Evolutionary conservation across 2,329 filamentous ascomycete genomes (phyloP).

Genomic region (Paecilomyces sp.): DNA sequence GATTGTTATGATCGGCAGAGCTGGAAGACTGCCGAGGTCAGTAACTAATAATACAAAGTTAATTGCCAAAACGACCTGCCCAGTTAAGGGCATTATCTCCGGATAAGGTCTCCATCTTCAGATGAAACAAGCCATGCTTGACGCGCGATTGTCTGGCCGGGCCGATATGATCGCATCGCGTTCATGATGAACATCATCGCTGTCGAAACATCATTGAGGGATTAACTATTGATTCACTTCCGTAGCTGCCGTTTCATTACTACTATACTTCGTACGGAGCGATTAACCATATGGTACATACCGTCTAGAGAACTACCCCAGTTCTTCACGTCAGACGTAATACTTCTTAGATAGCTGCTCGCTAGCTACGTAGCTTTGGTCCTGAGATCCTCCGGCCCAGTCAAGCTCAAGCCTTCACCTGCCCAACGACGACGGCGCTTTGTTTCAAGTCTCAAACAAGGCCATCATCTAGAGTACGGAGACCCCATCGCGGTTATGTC

Average conservation of each 20-base stretch:
- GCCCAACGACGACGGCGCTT: neutral
- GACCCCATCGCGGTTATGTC: too few relatives aligned
- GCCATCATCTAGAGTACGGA: too few relatives aligned
- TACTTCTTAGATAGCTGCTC: too few relatives aligned
- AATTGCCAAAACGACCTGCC: neutral
- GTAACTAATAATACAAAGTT: neutral
- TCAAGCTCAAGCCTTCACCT: neutral
- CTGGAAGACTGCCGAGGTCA: neutral
- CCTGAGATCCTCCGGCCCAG: neutral
- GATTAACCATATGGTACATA: too few relatives aligned
- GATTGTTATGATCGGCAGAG: neutral
- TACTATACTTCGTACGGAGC: neutral
- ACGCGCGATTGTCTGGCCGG: neutral
- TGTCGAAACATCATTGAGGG: neutral
- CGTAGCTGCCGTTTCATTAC: neutral
- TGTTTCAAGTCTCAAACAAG: neutral
- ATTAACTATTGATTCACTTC: neutral
- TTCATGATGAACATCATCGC: neutral
- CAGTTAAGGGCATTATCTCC: neutral
- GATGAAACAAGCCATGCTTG: neutral
- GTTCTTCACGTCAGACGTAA: neutral
- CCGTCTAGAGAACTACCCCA: neutral
- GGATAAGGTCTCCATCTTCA: neutral
- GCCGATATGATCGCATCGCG: neutral
- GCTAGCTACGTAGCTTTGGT: neutral